A percentile compares a stretch with the other conserved stretches of the same genome.
Evolutionary conservation across 345 rosid species (phyloP).

Genomic region (Dovyalis caffra): DNA sequence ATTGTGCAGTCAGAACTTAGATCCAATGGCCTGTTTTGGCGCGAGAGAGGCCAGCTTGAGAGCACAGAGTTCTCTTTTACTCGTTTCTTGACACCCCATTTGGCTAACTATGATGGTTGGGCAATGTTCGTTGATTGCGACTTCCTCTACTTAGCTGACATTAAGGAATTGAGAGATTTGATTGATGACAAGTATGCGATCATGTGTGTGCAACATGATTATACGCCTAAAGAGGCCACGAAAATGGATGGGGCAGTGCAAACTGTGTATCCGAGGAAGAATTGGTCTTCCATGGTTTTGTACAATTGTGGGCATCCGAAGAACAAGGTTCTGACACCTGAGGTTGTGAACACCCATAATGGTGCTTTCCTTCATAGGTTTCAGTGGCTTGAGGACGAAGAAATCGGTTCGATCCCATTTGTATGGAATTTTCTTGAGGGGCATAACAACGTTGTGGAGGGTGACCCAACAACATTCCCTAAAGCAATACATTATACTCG

Average conservation of each 20-base stretch:
- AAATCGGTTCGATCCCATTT: constrained; percentile 81
- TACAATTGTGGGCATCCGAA: constrained; percentile 93
- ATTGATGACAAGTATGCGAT: constrained; percentile 81
- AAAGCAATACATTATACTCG: constrained; percentile 91
- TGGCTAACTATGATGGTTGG: constrained; percentile 85
- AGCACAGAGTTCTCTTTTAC: constrained; percentile 96
- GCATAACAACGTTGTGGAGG: constrained; percentile 69
- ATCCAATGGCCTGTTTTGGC: constrained; percentile 68
- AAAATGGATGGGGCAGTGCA: constrained; percentile 99
- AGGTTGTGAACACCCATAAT: constrained; percentile 61
- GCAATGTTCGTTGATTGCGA: constrained; percentile 98
- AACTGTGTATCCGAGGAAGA: constrained; percentile 93
- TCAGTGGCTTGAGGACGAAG: constrained; percentile 90
- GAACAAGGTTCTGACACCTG: constrained; percentile 68
- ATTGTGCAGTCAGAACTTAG: constrained; percentile 83
- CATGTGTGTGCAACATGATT: constrained; percentile 97
- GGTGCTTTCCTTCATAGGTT: constrained; percentile 97
- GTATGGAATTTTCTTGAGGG: constrained; percentile 98
- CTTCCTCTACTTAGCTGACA: constrained; percentile 81
- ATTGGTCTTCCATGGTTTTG: constrained; percentile 98
- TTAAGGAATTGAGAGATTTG: constrained; percentile 71
- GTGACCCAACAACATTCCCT: constrained; percentile 58
- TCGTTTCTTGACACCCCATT: constrained; percentile 82
- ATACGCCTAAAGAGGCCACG: constrained; percentile 80
- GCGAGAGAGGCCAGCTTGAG: constrained; percentile 75